Percentiles rank a stretch among this genome's conserved stretches.
phyloP scores from a whole-genome alignment of 2,329 filamentous ascomycete genomes.

The Chaetomium globosum region DNA sequence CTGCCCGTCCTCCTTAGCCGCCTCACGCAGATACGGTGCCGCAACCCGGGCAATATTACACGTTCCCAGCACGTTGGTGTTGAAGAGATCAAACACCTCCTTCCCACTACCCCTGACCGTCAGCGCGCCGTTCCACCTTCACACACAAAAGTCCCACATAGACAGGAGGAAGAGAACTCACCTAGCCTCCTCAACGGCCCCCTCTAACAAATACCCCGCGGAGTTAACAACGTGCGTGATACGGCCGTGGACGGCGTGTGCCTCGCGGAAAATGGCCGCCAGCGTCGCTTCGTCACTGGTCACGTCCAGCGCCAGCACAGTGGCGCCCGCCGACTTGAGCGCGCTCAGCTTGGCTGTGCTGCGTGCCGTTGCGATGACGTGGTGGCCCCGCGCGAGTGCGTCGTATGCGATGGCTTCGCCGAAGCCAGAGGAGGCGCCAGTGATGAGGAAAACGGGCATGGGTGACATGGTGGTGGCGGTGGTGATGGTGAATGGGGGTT shows the following conservation, averaged over 20 bases:
- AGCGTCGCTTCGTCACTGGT: slow-evolving; percentile 34
- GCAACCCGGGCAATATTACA: slow-evolving; percentile 54
- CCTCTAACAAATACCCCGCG: slow-evolving; percentile 40
- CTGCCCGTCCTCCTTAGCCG: slow-evolving; percentile 33
- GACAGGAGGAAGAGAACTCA: too few species aligned
- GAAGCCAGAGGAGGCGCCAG: slow-evolving; percentile 48
- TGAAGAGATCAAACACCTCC: slow-evolving; percentile 47
- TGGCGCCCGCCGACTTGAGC: slow-evolving; percentile 36
- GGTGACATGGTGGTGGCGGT: slow-evolving; percentile 13
- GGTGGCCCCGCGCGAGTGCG: slow-evolving; percentile 45
- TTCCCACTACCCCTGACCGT: slow-evolving; percentile 33
- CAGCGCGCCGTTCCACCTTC: too few species aligned
- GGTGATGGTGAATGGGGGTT: neutral
- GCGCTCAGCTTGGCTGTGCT: slow-evolving; percentile 35
- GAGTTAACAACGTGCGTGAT: slow-evolving; percentile 37
- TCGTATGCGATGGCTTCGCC: slow-evolving; percentile 43
- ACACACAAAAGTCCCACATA: too few species aligned
- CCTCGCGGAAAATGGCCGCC: slow-evolving; percentile 23
- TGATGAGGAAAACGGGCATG: slow-evolving; percentile 44
- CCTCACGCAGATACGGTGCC: slow-evolving; percentile 50
- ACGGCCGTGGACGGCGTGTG: slow-evolving; percentile 31
- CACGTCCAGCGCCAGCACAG: slow-evolving; percentile 38
- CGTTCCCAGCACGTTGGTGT: slow-evolving; percentile 58
- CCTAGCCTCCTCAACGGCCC: slow-evolving; percentile 39
- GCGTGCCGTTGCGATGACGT: slow-evolving; percentile 49